Conservation (phyloP, 495 filamentous ascomycete genomes). For the Usnea hakonensis region DNA sequence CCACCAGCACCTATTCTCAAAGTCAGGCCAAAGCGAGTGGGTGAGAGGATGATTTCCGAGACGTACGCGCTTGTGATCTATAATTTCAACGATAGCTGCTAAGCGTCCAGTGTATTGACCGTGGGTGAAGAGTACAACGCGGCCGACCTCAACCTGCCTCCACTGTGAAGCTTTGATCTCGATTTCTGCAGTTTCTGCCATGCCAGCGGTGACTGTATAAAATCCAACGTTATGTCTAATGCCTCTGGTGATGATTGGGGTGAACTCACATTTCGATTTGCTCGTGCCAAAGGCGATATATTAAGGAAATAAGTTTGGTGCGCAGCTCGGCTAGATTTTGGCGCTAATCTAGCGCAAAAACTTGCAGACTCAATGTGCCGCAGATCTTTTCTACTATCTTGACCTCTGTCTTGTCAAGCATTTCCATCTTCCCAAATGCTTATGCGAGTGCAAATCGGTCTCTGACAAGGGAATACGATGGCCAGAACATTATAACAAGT, state of each 20-base stretch:
- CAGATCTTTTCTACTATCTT: background rate
- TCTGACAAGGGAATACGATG: no score
- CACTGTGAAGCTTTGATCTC: conserved; percentile 68
- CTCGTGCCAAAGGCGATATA: background rate
- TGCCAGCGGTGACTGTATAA: conserved; percentile 36
- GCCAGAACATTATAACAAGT: no score
- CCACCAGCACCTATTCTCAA: conserved; percentile 71
- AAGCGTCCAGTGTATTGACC: conserved; percentile 76
- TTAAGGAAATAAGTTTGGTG: background rate
- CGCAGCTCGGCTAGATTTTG: conserved; percentile 12
- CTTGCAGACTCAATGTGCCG: background rate
- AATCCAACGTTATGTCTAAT: conserved; percentile 20
- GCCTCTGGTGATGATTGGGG: conserved; percentile 4
- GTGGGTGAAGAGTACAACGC: conserved; percentile 75
- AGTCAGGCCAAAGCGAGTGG: conserved; percentile 1
- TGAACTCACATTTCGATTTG: conserved; percentile 6
- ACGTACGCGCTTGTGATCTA: conserved; percentile 99
- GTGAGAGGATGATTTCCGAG: background rate
- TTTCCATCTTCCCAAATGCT: background rate
- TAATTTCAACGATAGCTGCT: conserved; percentile 94
- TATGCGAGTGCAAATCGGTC: background rate
- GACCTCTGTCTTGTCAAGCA: background rate
- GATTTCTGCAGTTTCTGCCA: conserved; percentile 62
- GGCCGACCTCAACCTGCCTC: conserved; percentile 95
- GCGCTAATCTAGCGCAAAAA: conserved; percentile 6